Evolutionary conservation across 2,329 filamentous ascomycete genomes (phyloP).

Genomic region (Ascochyta fabae): DNA sequence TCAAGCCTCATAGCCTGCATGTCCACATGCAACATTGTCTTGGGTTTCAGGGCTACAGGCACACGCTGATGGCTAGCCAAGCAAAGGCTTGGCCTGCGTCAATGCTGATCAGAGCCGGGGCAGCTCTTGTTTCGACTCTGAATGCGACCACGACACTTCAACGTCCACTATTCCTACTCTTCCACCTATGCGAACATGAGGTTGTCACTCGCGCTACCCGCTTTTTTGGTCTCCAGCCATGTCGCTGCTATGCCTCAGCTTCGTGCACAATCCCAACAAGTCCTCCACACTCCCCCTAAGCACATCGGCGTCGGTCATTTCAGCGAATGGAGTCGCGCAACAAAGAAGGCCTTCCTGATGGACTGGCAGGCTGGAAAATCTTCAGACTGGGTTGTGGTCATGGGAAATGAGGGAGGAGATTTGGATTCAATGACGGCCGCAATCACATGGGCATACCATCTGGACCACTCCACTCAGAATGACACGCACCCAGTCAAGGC

Average conservation of each 20-base stretch:
- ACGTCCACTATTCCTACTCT: slow-evolving; percentile 6
- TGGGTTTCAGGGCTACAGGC: slow-evolving; percentile 3
- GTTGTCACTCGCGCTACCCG: slow-evolving; percentile 20
- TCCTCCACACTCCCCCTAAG: slow-evolving; percentile 23
- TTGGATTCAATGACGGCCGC: slow-evolving; percentile 55
- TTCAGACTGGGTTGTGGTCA: slow-evolving; percentile 55
- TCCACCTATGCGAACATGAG: slow-evolving; percentile 22
- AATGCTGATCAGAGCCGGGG: slow-evolving; percentile 2
- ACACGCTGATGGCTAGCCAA: slow-evolving; percentile 9
- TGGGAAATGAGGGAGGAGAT: slow-evolving; percentile 56
- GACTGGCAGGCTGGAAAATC: slow-evolving; percentile 55
- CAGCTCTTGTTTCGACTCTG: background rate
- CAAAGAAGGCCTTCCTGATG: slow-evolving; percentile 55
- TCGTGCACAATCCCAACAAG: slow-evolving; percentile 25
- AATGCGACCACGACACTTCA: slow-evolving; percentile 8
- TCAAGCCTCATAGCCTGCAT: slow-evolving; percentile 5
- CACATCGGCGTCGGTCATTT: slow-evolving; percentile 55
- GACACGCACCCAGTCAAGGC: slow-evolving; percentile 53
- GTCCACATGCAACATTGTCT: background rate
- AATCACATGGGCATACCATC: slow-evolving; percentile 57
- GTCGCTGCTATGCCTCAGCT: slow-evolving; percentile 25
- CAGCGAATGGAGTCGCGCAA: slow-evolving; percentile 57
- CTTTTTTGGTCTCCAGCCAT: slow-evolving; percentile 20
- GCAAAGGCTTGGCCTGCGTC: slow-evolving; percentile 11
- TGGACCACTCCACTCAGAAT: slow-evolving; percentile 54